A percentile compares a stretch with the other conserved stretches of the same genome.
phyloP scores from a whole-genome alignment of 23 red algal genomes.

The Gracilariopsis chorda region DNA sequence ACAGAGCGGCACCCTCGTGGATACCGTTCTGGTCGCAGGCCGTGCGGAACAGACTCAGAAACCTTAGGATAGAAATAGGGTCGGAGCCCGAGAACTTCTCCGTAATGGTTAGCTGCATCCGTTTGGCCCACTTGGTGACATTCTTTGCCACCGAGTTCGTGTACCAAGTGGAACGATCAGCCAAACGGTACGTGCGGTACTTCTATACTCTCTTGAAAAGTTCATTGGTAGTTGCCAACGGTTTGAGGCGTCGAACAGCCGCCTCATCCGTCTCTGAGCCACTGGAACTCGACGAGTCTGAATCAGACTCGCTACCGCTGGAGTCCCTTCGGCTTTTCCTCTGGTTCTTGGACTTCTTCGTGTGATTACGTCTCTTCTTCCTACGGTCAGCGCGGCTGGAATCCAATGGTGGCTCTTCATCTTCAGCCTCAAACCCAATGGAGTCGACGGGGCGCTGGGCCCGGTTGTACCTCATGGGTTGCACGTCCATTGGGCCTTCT shows the following conservation, averaged over 20 bases:
- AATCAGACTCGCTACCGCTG: not conserved
- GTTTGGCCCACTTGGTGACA: not conserved
- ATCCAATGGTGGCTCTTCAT: not conserved
- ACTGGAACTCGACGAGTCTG: not conserved
- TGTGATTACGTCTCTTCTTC: not conserved
- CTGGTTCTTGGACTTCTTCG: not conserved
- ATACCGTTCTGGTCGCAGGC: not conserved
- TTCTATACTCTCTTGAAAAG: conserved; percentile 6
- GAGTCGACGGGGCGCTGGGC: not conserved
- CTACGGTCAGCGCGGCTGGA: not conserved
- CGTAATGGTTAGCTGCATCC: not conserved
- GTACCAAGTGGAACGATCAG: not conserved
- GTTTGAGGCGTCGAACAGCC: not conserved
- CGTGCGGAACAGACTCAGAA: not conserved
- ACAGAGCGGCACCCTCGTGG: not conserved
- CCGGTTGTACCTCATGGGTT: not conserved
- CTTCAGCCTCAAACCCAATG: not conserved
- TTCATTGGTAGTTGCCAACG: conserved; percentile 7
- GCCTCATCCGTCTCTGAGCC: not conserved
- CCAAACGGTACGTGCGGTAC: not conserved
- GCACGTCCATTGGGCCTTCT: not conserved
- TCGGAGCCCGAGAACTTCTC: not conserved
- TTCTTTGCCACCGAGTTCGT: not conserved
- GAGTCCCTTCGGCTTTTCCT: not conserved
- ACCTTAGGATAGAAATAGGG: not conserved